Conservation (phyloP, 805 yeast genomes). For the Metschnikowia gruessii region DNA sequence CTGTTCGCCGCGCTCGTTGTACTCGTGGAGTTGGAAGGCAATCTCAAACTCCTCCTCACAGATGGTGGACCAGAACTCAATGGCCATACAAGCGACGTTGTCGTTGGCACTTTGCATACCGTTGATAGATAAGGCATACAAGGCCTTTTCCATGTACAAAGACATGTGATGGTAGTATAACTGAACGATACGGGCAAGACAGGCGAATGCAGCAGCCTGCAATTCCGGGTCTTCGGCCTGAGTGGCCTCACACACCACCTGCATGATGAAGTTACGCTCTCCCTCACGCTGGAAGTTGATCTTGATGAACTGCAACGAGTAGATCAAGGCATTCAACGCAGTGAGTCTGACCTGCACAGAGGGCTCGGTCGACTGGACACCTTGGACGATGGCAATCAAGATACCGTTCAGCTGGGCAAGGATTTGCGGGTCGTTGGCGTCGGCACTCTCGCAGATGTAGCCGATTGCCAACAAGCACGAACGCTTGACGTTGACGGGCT, state of each 20-base stretch:
- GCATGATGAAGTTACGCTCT: conserved; percentile 96
- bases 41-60: conserved; percentile 94
- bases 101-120: conserved; percentile 89
- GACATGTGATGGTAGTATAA: conserved; percentile 87
- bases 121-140: conserved; percentile 81
- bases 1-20: conserved; percentile 35
- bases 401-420: conserved; percentile 87
- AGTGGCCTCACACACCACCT: conserved; percentile 98
- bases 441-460: conserved; percentile 92
- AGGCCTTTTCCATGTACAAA: conserved; percentile 95
- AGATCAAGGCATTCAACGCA: conserved; percentile 87
- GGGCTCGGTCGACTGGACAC: conserved; percentile 83
- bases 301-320: conserved; percentile 85
- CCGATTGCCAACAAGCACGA: conserved; percentile 89
- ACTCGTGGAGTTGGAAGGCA: conserved; percentile 62
- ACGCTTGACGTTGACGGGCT: conserved; percentile 76
- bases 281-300: conserved; percentile 88
- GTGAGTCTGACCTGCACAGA: conserved; percentile 75
- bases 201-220: conserved; percentile 94
- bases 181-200: conserved; percentile 87
- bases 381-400: conserved; percentile 93
- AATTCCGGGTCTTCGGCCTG: conserved; percentile 78
- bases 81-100: conserved; percentile 95
- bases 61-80: conserved; percentile 99
- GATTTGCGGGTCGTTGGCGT: conserved; percentile 73